phyloP scores from a whole-genome alignment of 1,284 basidiomycete genomes.

The Afroboletus lepidellus region DNA sequence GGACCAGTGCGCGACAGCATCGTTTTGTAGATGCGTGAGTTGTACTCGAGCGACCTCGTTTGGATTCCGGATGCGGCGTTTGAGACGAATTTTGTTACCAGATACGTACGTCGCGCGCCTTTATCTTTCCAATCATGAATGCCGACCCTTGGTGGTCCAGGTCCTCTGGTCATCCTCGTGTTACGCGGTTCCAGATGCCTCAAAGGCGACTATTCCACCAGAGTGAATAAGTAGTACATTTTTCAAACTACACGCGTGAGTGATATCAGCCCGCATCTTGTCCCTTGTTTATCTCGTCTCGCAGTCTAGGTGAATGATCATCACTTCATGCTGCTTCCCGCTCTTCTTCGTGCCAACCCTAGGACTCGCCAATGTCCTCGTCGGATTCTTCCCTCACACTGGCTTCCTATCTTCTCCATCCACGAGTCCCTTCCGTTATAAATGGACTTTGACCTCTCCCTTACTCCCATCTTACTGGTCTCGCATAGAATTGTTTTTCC shows the following conservation, averaged over 20 bases:
- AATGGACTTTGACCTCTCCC: no score
- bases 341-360: constrained; percentile 58
- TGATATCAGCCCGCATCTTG: constrained; percentile 56
- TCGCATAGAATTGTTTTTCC: no score
- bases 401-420: constrained; percentile 84
- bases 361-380: constrained; percentile 61
- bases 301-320: constrained; percentile 81
- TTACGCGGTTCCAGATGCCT: constrained; percentile 83
- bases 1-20: constrained; percentile 57
- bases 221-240: constrained; percentile 74
- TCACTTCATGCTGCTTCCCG: constrained; percentile 78
- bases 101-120: constrained; percentile 32
- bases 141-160: constrained; percentile 27
- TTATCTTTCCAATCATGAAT: background rate
- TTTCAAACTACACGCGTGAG: constrained; percentile 68
- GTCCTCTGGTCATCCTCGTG: constrained; percentile 88
- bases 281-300: constrained; percentile 2
- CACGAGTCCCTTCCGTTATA: constrained; percentile 66
- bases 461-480: no score
- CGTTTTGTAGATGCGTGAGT: constrained; percentile 55
- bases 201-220: constrained; percentile 82
- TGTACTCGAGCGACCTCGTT: constrained; percentile 65
- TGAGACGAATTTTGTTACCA: constrained; percentile 91
- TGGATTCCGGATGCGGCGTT: constrained; percentile 79
- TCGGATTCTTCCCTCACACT: constrained; percentile 89